phyloP scores from a whole-genome alignment of 2,329 filamentous ascomycete genomes.

The Microcera coccophila region DNA sequence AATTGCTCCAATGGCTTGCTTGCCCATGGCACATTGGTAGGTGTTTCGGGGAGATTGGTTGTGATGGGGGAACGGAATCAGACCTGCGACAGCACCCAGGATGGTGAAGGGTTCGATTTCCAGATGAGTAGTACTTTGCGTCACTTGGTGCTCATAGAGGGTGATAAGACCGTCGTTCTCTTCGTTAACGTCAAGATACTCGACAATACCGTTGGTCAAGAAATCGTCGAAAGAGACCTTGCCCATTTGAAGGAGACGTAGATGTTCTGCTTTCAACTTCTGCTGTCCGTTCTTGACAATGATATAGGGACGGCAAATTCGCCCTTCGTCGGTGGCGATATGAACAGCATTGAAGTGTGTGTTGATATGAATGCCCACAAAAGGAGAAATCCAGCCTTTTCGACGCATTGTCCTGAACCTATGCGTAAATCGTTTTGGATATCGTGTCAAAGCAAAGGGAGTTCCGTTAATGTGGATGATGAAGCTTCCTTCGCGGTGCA shows the following conservation, averaged over 20 bases:
- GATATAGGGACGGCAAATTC: constrained; percentile 93
- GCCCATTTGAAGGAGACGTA: constrained; percentile 77
- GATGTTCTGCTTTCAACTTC: constrained; percentile 72
- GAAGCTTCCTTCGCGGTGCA: constrained; percentile 80
- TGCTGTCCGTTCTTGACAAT: constrained; percentile 86
- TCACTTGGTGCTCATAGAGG: constrained; percentile 81
- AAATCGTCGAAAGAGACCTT: constrained; percentile 93
- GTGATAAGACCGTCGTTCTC: constrained; percentile 95
- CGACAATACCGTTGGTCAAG: constrained; percentile 80
- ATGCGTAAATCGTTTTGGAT: constrained; percentile 80
- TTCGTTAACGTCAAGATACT: constrained; percentile 97
- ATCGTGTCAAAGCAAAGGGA: constrained; percentile 79
- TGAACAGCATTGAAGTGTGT: constrained; percentile 88
- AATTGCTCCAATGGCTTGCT: constrained; percentile 98
- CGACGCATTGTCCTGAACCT: constrained; percentile 83
- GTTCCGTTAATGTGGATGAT: constrained; percentile 95
- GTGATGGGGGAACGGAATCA: constrained; percentile 97
- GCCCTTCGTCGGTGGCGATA: constrained; percentile 93
- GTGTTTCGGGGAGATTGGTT: constrained; percentile 98
- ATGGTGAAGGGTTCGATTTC: constrained; percentile 99
- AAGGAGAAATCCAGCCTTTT: constrained; percentile 89
- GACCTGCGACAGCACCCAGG: constrained; percentile 86
- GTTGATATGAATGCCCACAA: constrained; percentile 95
- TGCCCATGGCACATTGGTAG: constrained; percentile 99
- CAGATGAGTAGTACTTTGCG: constrained; percentile 80